Evolutionary conservation across 257 asterid species (phyloP).

Genomic region (Lantana camara): DNA sequence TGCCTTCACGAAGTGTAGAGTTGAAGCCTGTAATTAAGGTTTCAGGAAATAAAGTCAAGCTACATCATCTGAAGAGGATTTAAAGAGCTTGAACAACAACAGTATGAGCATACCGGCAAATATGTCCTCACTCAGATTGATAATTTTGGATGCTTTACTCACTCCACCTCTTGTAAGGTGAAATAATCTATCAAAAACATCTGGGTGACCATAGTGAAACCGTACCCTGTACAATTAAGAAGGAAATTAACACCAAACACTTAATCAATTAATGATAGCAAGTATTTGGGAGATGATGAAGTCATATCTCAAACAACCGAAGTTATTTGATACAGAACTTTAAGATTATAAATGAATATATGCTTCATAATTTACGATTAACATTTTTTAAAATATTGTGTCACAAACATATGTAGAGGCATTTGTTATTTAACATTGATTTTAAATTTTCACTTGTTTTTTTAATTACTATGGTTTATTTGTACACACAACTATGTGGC

Average conservation of each 20-base stretch:
- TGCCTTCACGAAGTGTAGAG: slow-evolving; percentile 98
- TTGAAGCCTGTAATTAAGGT: slow-evolving; percentile 67
- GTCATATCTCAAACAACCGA: not conserved
- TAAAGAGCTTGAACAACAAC: slow-evolving; percentile 5
- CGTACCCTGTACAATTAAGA: slow-evolving; percentile 70
- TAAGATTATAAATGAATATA: not conserved
- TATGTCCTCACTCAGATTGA: slow-evolving; percentile 93
- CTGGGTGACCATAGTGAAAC: slow-evolving; percentile 99
- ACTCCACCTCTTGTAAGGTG: slow-evolving; percentile 99
- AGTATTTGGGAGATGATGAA: not conserved
- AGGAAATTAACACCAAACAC: slow-evolving; percentile 13
- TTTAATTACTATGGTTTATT: no score
- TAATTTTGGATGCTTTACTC: slow-evolving; percentile 93
- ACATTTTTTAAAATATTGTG: no score
- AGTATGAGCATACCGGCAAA: slow-evolving; percentile 73
- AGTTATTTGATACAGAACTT: not conserved
- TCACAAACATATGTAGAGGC: no score
- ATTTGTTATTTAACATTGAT: no score
- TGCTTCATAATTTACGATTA: not conserved
- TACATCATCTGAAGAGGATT: not conserved
- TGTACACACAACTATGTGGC: no score
- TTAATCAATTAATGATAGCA: slow-evolving; percentile 7
- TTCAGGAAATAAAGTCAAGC: slow-evolving; percentile 9
- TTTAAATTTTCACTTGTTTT: no score
- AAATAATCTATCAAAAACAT: slow-evolving; percentile 92